A percentile compares a stretch with the other conserved stretches of the same genome.
These are phyloP conservation scores for Mortierella sp. DNA, from an alignment of 371 early-diverging fungal species.

Conservation along the genomic window DNA sequence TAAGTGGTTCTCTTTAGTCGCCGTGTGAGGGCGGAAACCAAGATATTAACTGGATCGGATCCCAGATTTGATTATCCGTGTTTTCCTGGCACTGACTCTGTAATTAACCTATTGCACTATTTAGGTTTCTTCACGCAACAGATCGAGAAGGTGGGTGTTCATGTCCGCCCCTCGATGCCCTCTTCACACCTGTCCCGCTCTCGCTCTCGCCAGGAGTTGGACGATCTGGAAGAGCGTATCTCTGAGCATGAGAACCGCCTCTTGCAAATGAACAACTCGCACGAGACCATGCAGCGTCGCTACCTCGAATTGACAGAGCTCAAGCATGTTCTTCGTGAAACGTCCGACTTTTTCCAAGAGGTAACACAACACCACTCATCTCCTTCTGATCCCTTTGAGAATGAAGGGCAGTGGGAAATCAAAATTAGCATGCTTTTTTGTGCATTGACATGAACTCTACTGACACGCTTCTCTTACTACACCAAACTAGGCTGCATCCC, in stretches of 20 bases:
- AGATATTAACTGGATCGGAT: background rate
- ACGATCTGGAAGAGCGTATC: slow-evolving; percentile 92
- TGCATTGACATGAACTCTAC: background rate
- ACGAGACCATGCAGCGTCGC: slow-evolving; percentile 88
- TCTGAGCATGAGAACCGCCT: slow-evolving; percentile 87
- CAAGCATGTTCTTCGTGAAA: slow-evolving; percentile 91
- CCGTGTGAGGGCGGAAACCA: background rate
- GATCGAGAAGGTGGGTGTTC: slow-evolving; percentile 84
- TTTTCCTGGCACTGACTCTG: background rate
- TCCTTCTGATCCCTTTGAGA: background rate
- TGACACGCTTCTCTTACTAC: background rate
- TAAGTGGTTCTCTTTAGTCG: slow-evolving; percentile 29
- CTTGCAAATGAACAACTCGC: slow-evolving; percentile 87
- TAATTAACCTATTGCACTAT: background rate
- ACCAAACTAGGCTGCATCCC: slow-evolving; percentile 64
- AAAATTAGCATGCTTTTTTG: background rate
- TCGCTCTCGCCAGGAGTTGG: slow-evolving; percentile 92
- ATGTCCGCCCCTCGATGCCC: slow-evolving; percentile 70
- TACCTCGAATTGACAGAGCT: slow-evolving; percentile 92
- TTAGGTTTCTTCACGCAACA: slow-evolving; percentile 47
- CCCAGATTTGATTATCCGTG: background rate
- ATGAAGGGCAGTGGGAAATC: background rate
- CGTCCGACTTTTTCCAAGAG: slow-evolving; percentile 84
- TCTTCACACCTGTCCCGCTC: slow-evolving; percentile 73
- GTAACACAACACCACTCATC: slow-evolving; percentile 40